Evolutionary conservation across 768 basidiomycete genomes (phyloP), one percentile per base, ranked within the genome.

Genomic region (Kwoniella sp.): DNA sequence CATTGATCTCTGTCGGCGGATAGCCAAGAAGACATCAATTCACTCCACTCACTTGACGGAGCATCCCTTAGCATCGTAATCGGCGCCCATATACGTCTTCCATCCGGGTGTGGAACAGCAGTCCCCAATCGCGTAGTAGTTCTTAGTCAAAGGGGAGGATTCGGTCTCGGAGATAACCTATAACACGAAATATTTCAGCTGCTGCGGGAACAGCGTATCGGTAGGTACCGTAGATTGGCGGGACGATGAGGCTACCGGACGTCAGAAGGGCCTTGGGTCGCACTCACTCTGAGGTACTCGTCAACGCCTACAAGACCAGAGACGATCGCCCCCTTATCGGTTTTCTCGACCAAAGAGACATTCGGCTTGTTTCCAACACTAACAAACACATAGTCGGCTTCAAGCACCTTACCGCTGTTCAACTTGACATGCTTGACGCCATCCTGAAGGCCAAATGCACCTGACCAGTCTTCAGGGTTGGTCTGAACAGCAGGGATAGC

Each of bases 101-200:
- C 66, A 69, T n/a, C 73, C 73, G n/a, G 68, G 67, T 5, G 61
- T 53, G n/a, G 67, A 58, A 47, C 46, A 60, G 52, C 68, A 68
- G 60, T 74, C 73, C n/a, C 73, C 73, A 40, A 68, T 67, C 17
- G 73, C 73, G 51, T 69, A 74, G 58, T 70, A 69, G 55, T 69
- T 69, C 48, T 47, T 59, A 26, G 51, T 48, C 47, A 76, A 61
- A 12, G 63, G 47, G 21, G 71, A 72, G 26, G 49, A 24, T 8
- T 56, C 10, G n/a, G 47, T 48, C 26, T 58, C 37, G n/a, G 69
- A 71, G 50, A 58, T 48, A 54, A 73, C 61, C 72, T 73, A 50
- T 24, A 33, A 33, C 8, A 1, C 15, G 13, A n/a, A 49, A 22
- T 4, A 19, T 44, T 9, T 44, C 40, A 44, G 40, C 40, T 9